phyloP scores from a whole-genome alignment of 257 asterid genomes.

The Petrea volubilis region DNA sequence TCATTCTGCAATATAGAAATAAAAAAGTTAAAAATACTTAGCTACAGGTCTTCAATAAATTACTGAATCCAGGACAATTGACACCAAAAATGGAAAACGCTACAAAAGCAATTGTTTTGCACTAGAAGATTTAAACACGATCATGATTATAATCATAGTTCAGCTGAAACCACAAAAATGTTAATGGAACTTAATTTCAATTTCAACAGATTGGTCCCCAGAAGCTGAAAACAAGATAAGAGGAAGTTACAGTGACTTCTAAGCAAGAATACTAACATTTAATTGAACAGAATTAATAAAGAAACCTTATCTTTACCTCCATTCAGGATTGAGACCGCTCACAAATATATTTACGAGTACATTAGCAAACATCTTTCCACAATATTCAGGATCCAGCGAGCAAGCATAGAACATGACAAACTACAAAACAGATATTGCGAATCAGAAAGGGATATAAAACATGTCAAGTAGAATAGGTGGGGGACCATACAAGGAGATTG shows the following conservation, averaged over 20 bases:
- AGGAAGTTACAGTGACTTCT: conserved; percentile 1
- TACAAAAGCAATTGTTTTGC: too few relatives aligned
- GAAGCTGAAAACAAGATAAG: neutral
- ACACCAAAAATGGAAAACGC: neutral
- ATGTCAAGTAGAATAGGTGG: neutral
- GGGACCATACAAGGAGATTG: conserved; percentile 16
- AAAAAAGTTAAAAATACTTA: conserved; percentile 5
- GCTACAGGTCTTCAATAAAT: conserved; percentile 1
- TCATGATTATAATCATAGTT: too few relatives aligned
- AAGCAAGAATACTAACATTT: neutral
- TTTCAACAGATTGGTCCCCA: neutral
- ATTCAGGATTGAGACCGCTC: conserved; percentile 46
- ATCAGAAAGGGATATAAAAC: neutral
- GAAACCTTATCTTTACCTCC: conserved; percentile 55
- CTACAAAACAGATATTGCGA: conserved; percentile 42
- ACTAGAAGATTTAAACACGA: too few relatives aligned
- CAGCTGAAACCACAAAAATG: neutral
- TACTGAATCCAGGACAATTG: conserved; percentile 13
- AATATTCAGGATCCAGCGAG: conserved; percentile 86
- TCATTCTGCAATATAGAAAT: conserved; percentile 70
- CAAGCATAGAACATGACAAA: conserved; percentile 93
- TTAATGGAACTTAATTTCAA: neutral
- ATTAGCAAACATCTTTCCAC: conserved; percentile 65
- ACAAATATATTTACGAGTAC: conserved; percentile 53
- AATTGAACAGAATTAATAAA: conserved; percentile 4